Evolutionary conservation across 345 rosid genomes (phyloP).

Genomic region (Geranium rotundifolium): DNA sequence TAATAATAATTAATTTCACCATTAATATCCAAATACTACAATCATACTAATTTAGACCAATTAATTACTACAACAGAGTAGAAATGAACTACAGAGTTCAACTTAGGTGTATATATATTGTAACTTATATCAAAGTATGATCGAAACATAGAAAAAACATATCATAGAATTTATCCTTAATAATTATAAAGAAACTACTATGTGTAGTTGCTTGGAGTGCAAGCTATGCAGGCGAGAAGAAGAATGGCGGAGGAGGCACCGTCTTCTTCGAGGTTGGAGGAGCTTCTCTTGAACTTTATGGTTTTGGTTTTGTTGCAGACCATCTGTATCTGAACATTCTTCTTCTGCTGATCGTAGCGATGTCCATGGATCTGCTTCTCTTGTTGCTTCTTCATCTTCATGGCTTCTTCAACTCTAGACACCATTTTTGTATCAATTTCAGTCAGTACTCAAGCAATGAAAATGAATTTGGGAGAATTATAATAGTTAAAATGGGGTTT

Average conservation of each 20-base stretch:
- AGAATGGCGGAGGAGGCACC: constrained; percentile 86
- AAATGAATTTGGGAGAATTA: too few species aligned
- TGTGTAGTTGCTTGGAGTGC: constrained; percentile 22
- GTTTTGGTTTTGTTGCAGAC: constrained; percentile 59
- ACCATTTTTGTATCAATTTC: constrained; percentile 23
- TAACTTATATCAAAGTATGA: too few species aligned
- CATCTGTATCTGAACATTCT: constrained; percentile 22
- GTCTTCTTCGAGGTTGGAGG: constrained; percentile 58
- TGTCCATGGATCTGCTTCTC: constrained; percentile 17
- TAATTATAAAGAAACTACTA: too few species aligned
- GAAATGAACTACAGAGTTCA: constrained; percentile 1
- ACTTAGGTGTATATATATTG: constrained; percentile 6
- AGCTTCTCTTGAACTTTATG: constrained; percentile 71
- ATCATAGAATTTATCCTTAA: too few species aligned
- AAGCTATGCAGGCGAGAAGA: constrained; percentile 81
- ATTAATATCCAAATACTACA: too few species aligned
- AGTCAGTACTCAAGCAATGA: too few species aligned
- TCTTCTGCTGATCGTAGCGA: constrained; percentile 12
- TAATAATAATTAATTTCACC: too few species aligned
- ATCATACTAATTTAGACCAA: background rate
- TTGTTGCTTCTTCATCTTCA: constrained; percentile 35
- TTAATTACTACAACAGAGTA: background rate
- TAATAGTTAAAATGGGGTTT: background rate
- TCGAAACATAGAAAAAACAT: too few species aligned
- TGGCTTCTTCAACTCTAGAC: constrained; percentile 40